Base-by-base conservation (phyloP, 2,329 filamentous ascomycete species). In the Trichophyton verrucosum region DNA sequence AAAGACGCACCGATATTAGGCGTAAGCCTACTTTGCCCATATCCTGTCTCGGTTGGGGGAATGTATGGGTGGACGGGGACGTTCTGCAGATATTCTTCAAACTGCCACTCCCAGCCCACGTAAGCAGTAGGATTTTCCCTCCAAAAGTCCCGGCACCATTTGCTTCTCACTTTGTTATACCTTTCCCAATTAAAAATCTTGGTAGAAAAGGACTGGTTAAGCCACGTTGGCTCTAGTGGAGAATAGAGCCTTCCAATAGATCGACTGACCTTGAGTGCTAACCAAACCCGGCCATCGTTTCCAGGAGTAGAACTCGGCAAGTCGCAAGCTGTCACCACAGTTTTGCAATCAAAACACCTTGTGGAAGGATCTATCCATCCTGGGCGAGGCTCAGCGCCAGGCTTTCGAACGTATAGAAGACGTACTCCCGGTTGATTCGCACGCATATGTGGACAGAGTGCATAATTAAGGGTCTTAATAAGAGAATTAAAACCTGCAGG, bases 161-260 rank as follows among this genome's bases (percentile, higher is more conserved):
- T 22, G 8, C 13, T 22, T 13, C 11, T 49, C 20, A 49, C 20
- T 27, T 15, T 49, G 20, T 13, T 9, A 49, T 49, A 27, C 20
- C 24, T 2, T 3, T 49, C 46, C 9, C 24, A 13, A 22, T 60
- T 27, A 22, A 9, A 17, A 30, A 13, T 4, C 47, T 11, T 38
- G 33, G 11, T 13, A 38, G 33, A 38, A n/a, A 30, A 22, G 6
- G 58, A 55, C 17, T 40, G 36, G 3, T 22, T 47, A 15, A 56
- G 40, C 60, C 60, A 61, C 11, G 30, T 2, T n/a, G 55, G 42
- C 8, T 61, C 60, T 42, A 61, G 27, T 9, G 60, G 60, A 3
- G 60, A 61, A 15, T 33, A 27, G 22, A 61, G 60, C 33, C 40
- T 49, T 42, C 60, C 60, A 40, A 61, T 20, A 3, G 53, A 36